Evolutionary conservation across 2,329 filamentous ascomycete genomes (phyloP).

Genomic region (Ophiognomonia clavigignenti-juglandacearum): DNA sequence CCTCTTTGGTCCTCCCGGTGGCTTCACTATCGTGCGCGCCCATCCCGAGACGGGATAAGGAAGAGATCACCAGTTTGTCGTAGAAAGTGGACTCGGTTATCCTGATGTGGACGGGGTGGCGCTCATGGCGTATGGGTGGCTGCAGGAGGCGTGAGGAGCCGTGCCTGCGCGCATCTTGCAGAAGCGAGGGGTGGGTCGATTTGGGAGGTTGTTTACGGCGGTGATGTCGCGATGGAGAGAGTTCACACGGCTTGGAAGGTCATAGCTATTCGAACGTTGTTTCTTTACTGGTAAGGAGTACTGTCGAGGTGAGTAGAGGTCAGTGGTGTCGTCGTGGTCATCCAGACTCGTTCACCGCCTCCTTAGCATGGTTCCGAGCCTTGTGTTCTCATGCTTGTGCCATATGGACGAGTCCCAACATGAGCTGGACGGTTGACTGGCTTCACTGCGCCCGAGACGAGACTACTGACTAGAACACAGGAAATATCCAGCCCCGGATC

Average conservation of each 20-base stretch:
- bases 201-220: not conserved
- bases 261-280: no score
- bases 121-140: conserved; percentile 10
- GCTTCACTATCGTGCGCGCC: conserved; percentile 4
- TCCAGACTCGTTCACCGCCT: not conserved
- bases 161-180: not conserved
- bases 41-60: conserved; percentile 1
- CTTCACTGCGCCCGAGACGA: conserved; percentile 1
- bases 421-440: not conserved
- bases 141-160: conserved; percentile 2
- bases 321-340: not conserved
- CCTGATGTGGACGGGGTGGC: conserved; percentile 4
- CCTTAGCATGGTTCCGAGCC: no score
- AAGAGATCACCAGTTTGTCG: not conserved
- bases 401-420: not conserved
- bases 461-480: conserved; percentile 1
- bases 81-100: not conserved
- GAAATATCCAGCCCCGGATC: conserved; percentile 1
- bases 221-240: not conserved
- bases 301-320: no score
- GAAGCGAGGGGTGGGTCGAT: not conserved
- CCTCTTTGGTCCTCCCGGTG: conserved; percentile 6
- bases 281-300: no score
- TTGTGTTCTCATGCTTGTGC: not conserved
- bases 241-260: no score